Conservation (phyloP, 805 yeast genomes). For the Zygosaccharomyces lentus region DNA sequence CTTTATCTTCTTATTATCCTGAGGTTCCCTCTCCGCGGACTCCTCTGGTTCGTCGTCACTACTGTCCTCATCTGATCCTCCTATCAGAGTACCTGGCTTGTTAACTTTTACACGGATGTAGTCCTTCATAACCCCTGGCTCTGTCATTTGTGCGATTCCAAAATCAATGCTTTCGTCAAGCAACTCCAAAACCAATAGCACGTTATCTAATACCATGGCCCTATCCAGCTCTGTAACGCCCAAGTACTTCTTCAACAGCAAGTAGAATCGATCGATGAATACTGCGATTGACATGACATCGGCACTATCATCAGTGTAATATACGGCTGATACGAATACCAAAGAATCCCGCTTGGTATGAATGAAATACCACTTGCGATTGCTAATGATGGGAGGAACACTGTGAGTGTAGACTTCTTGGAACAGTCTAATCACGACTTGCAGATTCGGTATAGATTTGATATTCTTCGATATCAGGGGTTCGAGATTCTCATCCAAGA, state of each 20-base stretch:
- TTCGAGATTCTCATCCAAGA: slow-evolving; percentile 31
- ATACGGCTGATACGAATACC: slow-evolving; percentile 22
- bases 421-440: slow-evolving; percentile 20
- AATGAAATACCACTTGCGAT: slow-evolving; percentile 19
- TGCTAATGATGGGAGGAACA: slow-evolving; percentile 20
- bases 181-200: slow-evolving; percentile 71
- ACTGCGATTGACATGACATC: slow-evolving; percentile 23
- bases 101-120: slow-evolving; percentile 60
- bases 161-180: slow-evolving; percentile 86
- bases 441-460: slow-evolving; percentile 24
- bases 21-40: not conserved
- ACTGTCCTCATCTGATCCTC: slow-evolving; percentile 12
- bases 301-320: slow-evolving; percentile 11
- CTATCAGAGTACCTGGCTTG: slow-evolving; percentile 33
- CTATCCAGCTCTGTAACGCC: slow-evolving; percentile 40
- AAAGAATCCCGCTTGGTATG: slow-evolving; percentile 27
- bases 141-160: slow-evolving; percentile 83
- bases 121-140: slow-evolving; percentile 70
- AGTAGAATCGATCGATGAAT: slow-evolving; percentile 29
- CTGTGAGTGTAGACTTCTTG: slow-evolving; percentile 15
- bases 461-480: slow-evolving; percentile 27
- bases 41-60: slow-evolving; percentile 14
- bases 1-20: slow-evolving; percentile 7
- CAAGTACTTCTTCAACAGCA: slow-evolving; percentile 26
- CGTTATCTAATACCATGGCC: slow-evolving; percentile 66